phyloP scores from a whole-genome alignment of 2,329 filamentous ascomycete species.

The Ophiosphaerella narmari region DNA sequence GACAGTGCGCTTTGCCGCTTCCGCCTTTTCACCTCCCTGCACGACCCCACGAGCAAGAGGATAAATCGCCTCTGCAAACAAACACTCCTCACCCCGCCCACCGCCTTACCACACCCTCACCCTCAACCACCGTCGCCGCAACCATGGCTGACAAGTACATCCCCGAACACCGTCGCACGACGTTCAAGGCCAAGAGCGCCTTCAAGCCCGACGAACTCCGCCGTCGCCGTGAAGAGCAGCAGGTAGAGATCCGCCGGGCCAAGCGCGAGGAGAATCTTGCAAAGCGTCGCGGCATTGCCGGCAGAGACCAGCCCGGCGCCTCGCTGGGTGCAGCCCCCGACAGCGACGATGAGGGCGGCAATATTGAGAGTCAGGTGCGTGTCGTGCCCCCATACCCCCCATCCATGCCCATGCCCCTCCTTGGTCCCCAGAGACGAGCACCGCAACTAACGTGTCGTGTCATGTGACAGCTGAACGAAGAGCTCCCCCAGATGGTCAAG shows the following conservation, averaged over 20 bases:
- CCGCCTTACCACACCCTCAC: constrained; percentile 19
- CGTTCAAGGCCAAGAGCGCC: constrained; percentile 99
- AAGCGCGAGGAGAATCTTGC: constrained; percentile 99
- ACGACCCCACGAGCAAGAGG: constrained; percentile 33
- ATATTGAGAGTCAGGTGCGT: constrained; percentile 93
- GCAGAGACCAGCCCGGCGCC: constrained; percentile 74
- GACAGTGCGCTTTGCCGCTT: constrained; percentile 36
- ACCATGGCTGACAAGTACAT: constrained; percentile 99
- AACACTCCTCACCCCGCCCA: constrained; percentile 27
- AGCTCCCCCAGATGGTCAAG: constrained; percentile 96
- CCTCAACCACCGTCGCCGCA: constrained; percentile 33
- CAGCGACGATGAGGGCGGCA: constrained; percentile 94
- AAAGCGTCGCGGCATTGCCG: constrained; percentile 93
- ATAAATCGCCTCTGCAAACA: constrained; percentile 41
- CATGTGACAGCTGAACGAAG: constrained; percentile 79
- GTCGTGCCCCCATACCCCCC: neutral
- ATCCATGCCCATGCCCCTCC: constrained; percentile 17
- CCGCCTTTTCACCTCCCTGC: constrained; percentile 43
- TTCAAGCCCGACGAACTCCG: constrained; percentile 99
- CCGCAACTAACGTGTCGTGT: constrained; percentile 17
- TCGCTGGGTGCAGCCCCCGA: constrained; percentile 87
- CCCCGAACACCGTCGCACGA: constrained; percentile 96
- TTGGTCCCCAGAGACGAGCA: too few relatives aligned
- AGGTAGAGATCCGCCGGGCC: constrained; percentile 97
- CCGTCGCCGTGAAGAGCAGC: constrained; percentile 96